Percentiles rank a stretch among this genome's conserved stretches.
Conservation (phyloP, 305 asterid species). For the Fraxinus ornus region DNA sequence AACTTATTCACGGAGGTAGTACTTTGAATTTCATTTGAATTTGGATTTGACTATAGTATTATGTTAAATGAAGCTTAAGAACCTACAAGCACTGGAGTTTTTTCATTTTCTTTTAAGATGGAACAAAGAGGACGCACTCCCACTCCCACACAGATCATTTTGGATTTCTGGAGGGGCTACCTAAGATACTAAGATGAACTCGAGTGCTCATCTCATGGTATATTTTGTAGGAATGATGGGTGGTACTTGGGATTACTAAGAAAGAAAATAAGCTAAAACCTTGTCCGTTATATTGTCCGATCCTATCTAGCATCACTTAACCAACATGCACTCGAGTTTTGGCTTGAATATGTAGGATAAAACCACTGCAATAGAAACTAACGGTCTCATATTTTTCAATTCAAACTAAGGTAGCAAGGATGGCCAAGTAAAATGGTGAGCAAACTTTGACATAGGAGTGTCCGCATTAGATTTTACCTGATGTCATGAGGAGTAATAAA, state of each 20-base stretch:
- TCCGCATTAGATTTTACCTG: conserved; percentile 43
- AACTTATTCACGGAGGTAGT: neutral
- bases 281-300: neutral
- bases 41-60: neutral
- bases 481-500: conserved; percentile 94
- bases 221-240: neutral
- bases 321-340: neutral
- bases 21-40: neutral
- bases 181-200: neutral
- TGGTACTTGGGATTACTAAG: neutral
- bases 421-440: neutral
- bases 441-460: neutral
- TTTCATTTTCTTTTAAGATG: neutral
- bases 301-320: neutral
- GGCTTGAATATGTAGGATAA: neutral
- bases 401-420: neutral
- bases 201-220: neutral
- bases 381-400: neutral
- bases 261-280: neutral
- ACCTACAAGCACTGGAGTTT: neutral
- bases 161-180: neutral
- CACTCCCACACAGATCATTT: neutral
- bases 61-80: neutral
- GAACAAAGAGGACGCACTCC: neutral
- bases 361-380: neutral